Conservation (phyloP, 192 early-diverging fungal species). For the Backusella luteola region DNA sequence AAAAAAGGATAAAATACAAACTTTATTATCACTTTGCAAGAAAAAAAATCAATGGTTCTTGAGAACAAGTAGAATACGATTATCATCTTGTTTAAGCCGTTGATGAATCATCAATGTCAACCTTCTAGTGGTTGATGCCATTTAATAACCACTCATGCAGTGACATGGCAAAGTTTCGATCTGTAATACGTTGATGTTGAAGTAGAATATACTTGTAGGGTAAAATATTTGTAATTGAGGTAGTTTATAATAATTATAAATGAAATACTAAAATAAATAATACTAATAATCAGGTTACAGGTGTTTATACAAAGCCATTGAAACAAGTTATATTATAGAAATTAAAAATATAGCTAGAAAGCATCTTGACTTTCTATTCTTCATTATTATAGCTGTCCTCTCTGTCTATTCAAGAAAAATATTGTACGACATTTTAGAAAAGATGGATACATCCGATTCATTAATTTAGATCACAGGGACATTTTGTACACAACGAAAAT, state of each 20-base stretch:
- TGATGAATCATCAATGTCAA: not conserved
- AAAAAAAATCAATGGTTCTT: not conserved
- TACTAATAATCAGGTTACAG: too few relatives aligned
- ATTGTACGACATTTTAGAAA: not conserved
- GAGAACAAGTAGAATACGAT: not conserved
- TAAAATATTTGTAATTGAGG: not conserved
- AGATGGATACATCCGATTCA: not conserved
- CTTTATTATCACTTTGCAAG: not conserved
- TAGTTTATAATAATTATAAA: not conserved
- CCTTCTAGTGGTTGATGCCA: not conserved
- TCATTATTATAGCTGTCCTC: too few relatives aligned
- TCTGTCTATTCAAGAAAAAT: not conserved
- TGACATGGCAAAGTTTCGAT: too few relatives aligned
- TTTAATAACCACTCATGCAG: not conserved
- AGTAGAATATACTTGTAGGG: too few relatives aligned
- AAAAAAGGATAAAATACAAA: conserved; percentile 3
- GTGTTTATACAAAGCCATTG: too few relatives aligned
- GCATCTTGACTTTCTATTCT: not conserved
- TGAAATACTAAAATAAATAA: not conserved
- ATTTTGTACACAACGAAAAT: not conserved
- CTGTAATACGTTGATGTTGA: too few relatives aligned
- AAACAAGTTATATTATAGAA: too few relatives aligned
- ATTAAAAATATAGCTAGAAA: not conserved
- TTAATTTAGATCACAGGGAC: not conserved
- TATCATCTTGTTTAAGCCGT: not conserved